A percentile compares a stretch with the other conserved stretches of the same genome.
Conservation (phyloP, 441 rosid genomes). For the Gossypium davidsonii region DNA sequence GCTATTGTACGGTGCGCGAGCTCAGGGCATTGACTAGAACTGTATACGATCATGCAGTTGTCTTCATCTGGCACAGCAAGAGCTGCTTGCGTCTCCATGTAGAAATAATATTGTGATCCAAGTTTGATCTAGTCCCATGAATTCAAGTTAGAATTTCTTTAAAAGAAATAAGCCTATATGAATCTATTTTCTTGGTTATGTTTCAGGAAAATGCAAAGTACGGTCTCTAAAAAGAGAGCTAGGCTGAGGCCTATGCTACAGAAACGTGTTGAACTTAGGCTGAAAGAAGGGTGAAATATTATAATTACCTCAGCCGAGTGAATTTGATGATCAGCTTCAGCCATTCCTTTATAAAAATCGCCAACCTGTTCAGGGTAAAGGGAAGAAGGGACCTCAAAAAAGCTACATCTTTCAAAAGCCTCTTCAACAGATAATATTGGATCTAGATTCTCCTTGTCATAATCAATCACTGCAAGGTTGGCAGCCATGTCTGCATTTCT, state of each 20-base stretch:
- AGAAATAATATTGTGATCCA: slow-evolving; percentile 75
- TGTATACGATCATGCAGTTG: slow-evolving; percentile 68
- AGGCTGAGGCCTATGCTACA: neutral
- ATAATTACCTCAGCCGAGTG: slow-evolving; percentile 56
- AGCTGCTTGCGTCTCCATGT: slow-evolving; percentile 82
- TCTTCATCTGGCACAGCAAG: slow-evolving; percentile 95
- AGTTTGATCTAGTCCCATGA: slow-evolving; percentile 45
- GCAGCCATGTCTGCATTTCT: slow-evolving; percentile 73
- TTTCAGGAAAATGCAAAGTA: neutral
- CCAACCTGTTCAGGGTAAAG: slow-evolving; percentile 50
- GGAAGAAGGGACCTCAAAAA: slow-evolving; percentile 47
- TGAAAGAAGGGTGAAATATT: neutral
- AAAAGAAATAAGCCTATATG: neutral
- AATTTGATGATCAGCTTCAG: slow-evolving; percentile 71
- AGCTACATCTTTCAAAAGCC: slow-evolving; percentile 60
- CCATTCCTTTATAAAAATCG: slow-evolving; percentile 71
- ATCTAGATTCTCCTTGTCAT: slow-evolving; percentile 50
- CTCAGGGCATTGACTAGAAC: slow-evolving; percentile 68
- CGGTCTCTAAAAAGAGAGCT: neutral
- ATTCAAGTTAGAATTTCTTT: neutral
- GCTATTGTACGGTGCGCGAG: slow-evolving; percentile 48
- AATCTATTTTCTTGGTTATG: neutral
- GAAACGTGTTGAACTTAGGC: too few relatives aligned
- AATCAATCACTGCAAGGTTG: slow-evolving; percentile 50
- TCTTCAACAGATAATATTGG: slow-evolving; percentile 78